These are phyloP conservation scores for Globisporangium perplexum DNA, from an alignment of 352 stramenopile genomes.

Conservation along the genomic window DNA sequence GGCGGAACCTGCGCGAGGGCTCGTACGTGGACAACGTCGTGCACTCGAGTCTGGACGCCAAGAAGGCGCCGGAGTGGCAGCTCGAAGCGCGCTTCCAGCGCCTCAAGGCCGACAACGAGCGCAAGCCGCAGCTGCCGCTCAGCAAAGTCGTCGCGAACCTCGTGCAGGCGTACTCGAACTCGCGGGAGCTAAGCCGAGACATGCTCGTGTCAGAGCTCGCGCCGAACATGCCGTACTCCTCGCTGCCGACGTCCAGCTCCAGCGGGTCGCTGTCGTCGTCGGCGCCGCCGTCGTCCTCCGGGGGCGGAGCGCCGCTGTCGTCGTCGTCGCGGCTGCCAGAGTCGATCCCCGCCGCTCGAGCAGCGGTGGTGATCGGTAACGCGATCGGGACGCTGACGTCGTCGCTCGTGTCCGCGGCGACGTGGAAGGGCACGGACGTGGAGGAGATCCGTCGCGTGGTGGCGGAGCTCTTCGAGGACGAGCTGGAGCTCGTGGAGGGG, in stretches of 20 bases:
- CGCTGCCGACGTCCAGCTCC: not conserved
- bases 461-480: not conserved
- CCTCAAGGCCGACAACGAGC: conserved; percentile 32
- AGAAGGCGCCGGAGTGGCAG: conserved; percentile 59
- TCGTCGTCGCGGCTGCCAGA: not conserved
- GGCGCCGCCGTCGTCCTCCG: not conserved
- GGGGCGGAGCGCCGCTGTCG: not conserved
- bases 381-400: conserved; percentile 61
- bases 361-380: conserved; percentile 59
- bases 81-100: conserved; percentile 42
- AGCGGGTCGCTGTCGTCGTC: not conserved
- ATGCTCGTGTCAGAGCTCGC: conserved; percentile 71
- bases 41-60: conserved; percentile 69
- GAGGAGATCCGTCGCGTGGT: conserved; percentile 50
- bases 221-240: conserved; percentile 25
- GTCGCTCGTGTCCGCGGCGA: conserved; percentile 55
- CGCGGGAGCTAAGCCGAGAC: conserved; percentile 55
- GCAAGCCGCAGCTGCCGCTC: conserved; percentile 51
- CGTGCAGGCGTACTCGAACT: conserved; percentile 71
- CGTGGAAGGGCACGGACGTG: conserved; percentile 67
- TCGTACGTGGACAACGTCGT: conserved; percentile 83
- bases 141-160: conserved; percentile 66
- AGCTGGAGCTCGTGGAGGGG: not conserved
- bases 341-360: conserved; percentile 26
- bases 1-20: conserved; percentile 69